A percentile compares a stretch with the other conserved stretches of the same genome.
Evolutionary conservation across 2,329 filamentous ascomycete genomes (phyloP).

Genomic region (Penicillium sp.): DNA sequence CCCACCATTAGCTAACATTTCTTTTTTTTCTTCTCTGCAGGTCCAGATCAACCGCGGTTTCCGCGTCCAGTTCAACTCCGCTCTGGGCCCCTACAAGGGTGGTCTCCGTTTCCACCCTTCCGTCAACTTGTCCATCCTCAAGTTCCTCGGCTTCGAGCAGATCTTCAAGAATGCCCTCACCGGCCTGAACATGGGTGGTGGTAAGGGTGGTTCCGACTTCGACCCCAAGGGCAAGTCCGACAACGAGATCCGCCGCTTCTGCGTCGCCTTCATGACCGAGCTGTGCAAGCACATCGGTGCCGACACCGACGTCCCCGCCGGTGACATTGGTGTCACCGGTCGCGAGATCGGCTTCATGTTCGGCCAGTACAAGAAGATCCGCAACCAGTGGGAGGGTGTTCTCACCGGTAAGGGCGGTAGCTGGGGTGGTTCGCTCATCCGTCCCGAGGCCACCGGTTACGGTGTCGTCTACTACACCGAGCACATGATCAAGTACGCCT

Average conservation of each 20-base stretch:
- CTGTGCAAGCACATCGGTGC: constrained; percentile 95
- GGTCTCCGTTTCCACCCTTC: constrained; percentile 89
- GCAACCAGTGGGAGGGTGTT: constrained; percentile 93
- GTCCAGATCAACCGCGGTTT: constrained; percentile 93
- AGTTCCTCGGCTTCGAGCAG: constrained; percentile 99
- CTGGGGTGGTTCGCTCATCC: constrained; percentile 94
- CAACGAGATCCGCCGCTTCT: constrained; percentile 97
- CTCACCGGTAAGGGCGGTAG: constrained; percentile 91
- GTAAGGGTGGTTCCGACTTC: constrained; percentile 97
- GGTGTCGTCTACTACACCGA: constrained; percentile 96
- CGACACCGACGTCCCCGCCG: constrained; percentile 93
- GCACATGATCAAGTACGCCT: constrained; percentile 91
- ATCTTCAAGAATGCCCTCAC: constrained; percentile 99
- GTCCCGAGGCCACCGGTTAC: constrained; percentile 95
- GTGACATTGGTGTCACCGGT: constrained; percentile 91
- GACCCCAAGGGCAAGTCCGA: constrained; percentile 99
- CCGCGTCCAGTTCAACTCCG: constrained; percentile 98
- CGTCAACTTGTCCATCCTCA: constrained; percentile 72
- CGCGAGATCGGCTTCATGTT: constrained; percentile 96
- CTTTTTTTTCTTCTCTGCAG: constrained; percentile 43
- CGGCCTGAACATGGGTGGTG: constrained; percentile 93
- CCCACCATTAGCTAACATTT: constrained; percentile 9
- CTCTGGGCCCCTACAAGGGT: constrained; percentile 96
- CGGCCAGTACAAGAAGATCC: constrained; percentile 86
- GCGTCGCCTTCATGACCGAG: constrained; percentile 93